These are phyloP conservation scores for Claviceps pazoutovae DNA, from an alignment of 2,329 filamentous ascomycete species.

Conservation along the genomic window DNA sequence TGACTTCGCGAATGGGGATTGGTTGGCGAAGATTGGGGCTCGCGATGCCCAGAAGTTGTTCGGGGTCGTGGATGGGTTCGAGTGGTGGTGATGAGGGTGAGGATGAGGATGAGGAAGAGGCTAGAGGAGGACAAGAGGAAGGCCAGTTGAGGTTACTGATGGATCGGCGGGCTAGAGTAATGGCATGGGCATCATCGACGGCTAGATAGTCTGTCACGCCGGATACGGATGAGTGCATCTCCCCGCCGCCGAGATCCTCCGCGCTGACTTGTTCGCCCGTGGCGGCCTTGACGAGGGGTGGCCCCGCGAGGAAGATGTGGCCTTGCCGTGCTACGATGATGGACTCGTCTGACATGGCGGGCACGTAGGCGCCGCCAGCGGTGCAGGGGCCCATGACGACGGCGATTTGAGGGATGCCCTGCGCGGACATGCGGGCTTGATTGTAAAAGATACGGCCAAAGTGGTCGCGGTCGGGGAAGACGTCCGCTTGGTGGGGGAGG, in stretches of 20 bases:
- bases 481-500: constrained; percentile 85
- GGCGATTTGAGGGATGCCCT: constrained; percentile 82
- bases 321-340: constrained; percentile 94
- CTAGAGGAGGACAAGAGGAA: constrained; percentile 19
- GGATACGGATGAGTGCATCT: constrained; percentile 78
- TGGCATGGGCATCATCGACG: constrained; percentile 82
- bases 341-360: constrained; percentile 92
- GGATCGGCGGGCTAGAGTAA: constrained; percentile 71
- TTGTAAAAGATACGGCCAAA: constrained; percentile 98
- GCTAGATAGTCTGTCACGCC: constrained; percentile 93
- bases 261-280: constrained; percentile 85
- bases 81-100: constrained; percentile 32
- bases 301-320: constrained; percentile 93
- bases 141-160: constrained; percentile 88
- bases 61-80: constrained; percentile 67
- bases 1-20: constrained; percentile 77
- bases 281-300: constrained; percentile 87
- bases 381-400: constrained; percentile 98
- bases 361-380: constrained; percentile 88
- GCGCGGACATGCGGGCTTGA: constrained; percentile 81
- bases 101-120: constrained; percentile 11
- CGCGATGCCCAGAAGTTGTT: constrained; percentile 77
- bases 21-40: constrained; percentile 80
- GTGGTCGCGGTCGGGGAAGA: constrained; percentile 89
- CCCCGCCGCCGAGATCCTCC: constrained; percentile 82